phyloP scores from a whole-genome alignment of 768 basidiomycete genomes.

The Tricholoma bakamatsutake region DNA sequence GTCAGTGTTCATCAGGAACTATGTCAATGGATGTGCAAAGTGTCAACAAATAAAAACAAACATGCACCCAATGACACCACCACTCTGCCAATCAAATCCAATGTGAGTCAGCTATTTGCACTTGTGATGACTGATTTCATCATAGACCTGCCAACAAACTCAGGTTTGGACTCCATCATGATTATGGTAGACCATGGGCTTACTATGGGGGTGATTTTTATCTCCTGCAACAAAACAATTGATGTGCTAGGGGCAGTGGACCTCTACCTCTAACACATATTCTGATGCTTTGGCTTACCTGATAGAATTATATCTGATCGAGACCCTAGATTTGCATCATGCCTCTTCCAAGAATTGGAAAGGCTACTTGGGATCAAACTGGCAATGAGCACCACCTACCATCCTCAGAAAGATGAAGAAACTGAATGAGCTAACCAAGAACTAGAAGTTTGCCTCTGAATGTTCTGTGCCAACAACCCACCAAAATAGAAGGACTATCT shows the following conservation, averaged over 20 bases:
- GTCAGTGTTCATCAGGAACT: no score
- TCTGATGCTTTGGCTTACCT: neutral
- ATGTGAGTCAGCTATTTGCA: neutral
- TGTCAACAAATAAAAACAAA: neutral
- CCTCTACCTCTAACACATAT: neutral
- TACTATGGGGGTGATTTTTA: no score
- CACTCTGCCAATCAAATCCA: neutral
- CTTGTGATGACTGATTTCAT: neutral
- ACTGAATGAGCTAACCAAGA: neutral
- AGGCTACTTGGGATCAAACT: neutral
- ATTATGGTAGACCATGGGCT: no score
- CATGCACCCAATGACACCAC: neutral
- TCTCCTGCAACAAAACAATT: neutral
- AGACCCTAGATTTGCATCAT: neutral
- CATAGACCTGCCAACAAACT: neutral
- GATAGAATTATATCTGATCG: neutral
- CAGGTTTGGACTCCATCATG: neutral
- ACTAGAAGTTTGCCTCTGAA: neutral
- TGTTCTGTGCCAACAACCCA: neutral
- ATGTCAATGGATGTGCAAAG: no score
- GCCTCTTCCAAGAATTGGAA: neutral
- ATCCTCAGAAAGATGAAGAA: neutral
- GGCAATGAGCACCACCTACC: neutral
- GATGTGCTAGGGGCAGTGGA: neutral
- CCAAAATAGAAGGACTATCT: neutral